Evolutionary conservation across 1,139 yeast species (phyloP).

Genomic region (Hemisphaericaspora subhashii): DNA sequence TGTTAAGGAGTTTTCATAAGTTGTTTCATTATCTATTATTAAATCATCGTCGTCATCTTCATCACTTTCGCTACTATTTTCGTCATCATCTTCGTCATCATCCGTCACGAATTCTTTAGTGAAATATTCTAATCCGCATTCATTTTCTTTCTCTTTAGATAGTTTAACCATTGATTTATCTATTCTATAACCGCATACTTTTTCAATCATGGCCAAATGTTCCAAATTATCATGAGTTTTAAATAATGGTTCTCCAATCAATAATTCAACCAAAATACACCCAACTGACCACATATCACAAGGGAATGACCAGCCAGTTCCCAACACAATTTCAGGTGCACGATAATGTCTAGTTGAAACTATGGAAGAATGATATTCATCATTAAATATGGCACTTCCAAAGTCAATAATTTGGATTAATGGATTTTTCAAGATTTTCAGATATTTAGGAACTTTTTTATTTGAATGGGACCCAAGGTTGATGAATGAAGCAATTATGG

Average conservation of each 20-base stretch:
- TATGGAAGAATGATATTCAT: slow-evolving; percentile 89
- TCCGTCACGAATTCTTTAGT: slow-evolving; percentile 25
- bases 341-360: slow-evolving; percentile 96
- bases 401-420: slow-evolving; percentile 89
- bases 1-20: slow-evolving; percentile 25
- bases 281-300: slow-evolving; percentile 98
- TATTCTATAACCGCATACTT: slow-evolving; percentile 52
- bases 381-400: slow-evolving; percentile 91
- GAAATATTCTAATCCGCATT: slow-evolving; percentile 44
- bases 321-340: slow-evolving; percentile 94
- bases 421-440: slow-evolving; percentile 69
- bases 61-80: slow-evolving; percentile 13
- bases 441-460: slow-evolving; percentile 36
- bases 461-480: slow-evolving; percentile 18
- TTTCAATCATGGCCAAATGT: slow-evolving; percentile 94
- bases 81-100: slow-evolving; percentile 19
- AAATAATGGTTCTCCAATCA: slow-evolving; percentile 94
- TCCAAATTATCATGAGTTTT: slow-evolving; percentile 94
- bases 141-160: slow-evolving; percentile 40
- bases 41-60: slow-evolving; percentile 27
- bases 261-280: slow-evolving; percentile 85
- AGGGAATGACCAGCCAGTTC: slow-evolving; percentile 88
- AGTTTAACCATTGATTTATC: slow-evolving; percentile 38
- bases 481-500: slow-evolving; percentile 34
- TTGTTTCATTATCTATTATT: slow-evolving; percentile 32